Conservation (phyloP, 257 asterid species). For the Scutellaria baicalensis region DNA sequence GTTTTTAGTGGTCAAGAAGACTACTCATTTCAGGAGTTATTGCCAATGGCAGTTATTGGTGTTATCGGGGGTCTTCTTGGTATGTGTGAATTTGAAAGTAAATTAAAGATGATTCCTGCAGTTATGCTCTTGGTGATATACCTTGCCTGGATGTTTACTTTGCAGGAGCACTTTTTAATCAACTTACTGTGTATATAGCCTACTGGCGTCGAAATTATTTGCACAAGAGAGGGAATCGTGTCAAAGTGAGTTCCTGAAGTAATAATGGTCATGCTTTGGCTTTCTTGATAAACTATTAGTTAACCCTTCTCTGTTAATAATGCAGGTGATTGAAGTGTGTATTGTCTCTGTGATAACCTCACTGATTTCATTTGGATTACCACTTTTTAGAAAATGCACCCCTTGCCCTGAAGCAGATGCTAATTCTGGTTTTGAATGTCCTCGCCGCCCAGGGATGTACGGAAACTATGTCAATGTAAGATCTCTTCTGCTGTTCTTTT, state of each 20-base stretch:
- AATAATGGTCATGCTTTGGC: slow-evolving; percentile 6
- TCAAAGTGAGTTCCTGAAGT: slow-evolving; percentile 56
- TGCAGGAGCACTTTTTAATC: slow-evolving; percentile 94
- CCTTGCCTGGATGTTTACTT: slow-evolving; percentile 3
- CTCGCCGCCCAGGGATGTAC: slow-evolving; percentile 96
- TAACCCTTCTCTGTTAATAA: slow-evolving; percentile 13
- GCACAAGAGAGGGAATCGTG: slow-evolving; percentile 87
- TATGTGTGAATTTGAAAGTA: slow-evolving; percentile 24
- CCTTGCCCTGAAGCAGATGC: slow-evolving; percentile 87
- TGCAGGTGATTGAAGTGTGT: slow-evolving; percentile 89
- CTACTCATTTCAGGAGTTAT: slow-evolving; percentile 86
- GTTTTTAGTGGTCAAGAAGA: slow-evolving; percentile 96
- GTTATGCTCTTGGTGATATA: slow-evolving; percentile 11
- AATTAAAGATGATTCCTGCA: slow-evolving; percentile 6
- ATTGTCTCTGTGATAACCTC: slow-evolving; percentile 86
- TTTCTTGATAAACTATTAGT: neutral
- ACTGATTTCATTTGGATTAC: slow-evolving; percentile 81
- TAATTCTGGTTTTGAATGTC: slow-evolving; percentile 87
- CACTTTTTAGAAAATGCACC: slow-evolving; percentile 82
- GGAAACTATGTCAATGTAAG: slow-evolving; percentile 97
- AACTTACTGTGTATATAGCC: slow-evolving; percentile 75
- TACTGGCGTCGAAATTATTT: slow-evolving; percentile 87
- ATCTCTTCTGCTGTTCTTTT: slow-evolving; percentile 10
- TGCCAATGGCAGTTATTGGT: slow-evolving; percentile 98
- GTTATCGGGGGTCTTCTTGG: slow-evolving; percentile 98